phyloP scores from a whole-genome alignment of 768 basidiomycete genomes.

The Artomyces pyxidatus region DNA sequence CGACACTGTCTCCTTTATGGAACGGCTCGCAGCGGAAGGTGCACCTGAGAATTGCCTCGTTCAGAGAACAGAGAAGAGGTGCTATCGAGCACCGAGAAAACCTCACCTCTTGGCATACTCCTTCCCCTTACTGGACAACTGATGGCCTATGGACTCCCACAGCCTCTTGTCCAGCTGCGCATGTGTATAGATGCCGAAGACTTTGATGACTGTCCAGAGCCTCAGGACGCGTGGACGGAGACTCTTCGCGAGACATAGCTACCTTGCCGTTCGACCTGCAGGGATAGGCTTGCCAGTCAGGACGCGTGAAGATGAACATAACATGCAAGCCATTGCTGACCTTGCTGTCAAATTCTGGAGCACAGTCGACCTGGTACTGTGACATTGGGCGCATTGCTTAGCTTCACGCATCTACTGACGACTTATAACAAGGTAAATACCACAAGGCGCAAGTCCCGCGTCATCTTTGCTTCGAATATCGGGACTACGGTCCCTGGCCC shows the following conservation, averaged over 20 bases:
- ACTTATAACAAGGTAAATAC: conserved; percentile 4
- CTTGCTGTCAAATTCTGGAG: conserved; percentile 12
- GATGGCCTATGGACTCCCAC: conserved; percentile 38
- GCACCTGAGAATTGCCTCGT: conserved; percentile 30
- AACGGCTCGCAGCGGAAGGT: conserved; percentile 30
- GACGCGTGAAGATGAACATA: neutral
- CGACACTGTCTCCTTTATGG: conserved; percentile 33
- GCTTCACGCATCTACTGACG: neutral
- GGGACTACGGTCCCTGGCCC: conserved; percentile 39
- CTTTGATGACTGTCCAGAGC: conserved; percentile 37
- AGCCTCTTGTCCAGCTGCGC: conserved; percentile 35
- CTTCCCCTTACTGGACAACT: conserved; percentile 35
- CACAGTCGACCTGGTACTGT: conserved; percentile 21
- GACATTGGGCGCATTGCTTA: neutral
- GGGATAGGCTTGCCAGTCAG: neutral
- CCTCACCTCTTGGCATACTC: conserved; percentile 46
- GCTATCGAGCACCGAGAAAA: neutral
- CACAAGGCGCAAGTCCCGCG: conserved; percentile 22
- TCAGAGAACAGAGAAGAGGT: neutral
- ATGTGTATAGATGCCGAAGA: conserved; percentile 45
- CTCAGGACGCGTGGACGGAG: too few species aligned
- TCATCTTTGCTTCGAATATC: conserved; percentile 63
- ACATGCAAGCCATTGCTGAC: conserved; percentile 1
- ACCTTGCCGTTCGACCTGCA: conserved; percentile 38
- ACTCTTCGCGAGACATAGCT: too few species aligned